Evolutionary conservation across 352 stramenopile species (phyloP), one percentile per base, ranked within the genome.

Genomic region (Phytophthora tentaculata): DNA sequence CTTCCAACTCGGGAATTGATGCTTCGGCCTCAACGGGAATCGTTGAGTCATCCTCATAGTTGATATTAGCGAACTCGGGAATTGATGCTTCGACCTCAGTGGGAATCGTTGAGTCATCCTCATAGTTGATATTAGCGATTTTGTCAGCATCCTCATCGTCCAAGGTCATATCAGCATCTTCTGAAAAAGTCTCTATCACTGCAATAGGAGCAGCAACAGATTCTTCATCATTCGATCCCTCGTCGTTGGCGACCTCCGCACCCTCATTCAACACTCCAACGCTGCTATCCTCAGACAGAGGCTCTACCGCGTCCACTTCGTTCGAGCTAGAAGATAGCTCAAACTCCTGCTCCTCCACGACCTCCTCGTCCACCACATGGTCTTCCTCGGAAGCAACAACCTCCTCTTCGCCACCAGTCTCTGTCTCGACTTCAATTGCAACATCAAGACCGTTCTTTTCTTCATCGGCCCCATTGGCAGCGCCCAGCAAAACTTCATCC

Each of bases 1-100:
- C 1, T 22, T 61, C 37, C 17, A 50, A 29, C 56, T 70, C 61
- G 10, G 19, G 13, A 49, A 44, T 43, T 0, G 17, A n/a, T 37
- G 22, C 17, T 29, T 69, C 62, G 16, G 35, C n/a, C 10, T 56
- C 63, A 54, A 17, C 43, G 55, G 17, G 19, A 53, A 60, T 41
- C 12, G n/a, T n/a, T 23, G 22, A 43, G 23, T 54, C 53, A 13
- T 65, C 60, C 3, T 37, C 54, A 16, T 53, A 5, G 5, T 5
- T 51, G 22, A 2, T 19, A 51, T n/a, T 3, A 17, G 28, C 47
- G 7, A 63, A 29, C 56, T 70, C 61, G 10, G 19, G 13, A 49
- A 44, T 43, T 0, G 17, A n/a, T 37, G 22, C 17, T 29, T 69
- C 62, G 16, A 26, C n/a, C 10, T 56, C 63, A 54, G 17, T 32